These are phyloP conservation scores for Saussurea involucrata DNA, from an alignment of 129 eudicot species.

Conservation along the genomic window DNA sequence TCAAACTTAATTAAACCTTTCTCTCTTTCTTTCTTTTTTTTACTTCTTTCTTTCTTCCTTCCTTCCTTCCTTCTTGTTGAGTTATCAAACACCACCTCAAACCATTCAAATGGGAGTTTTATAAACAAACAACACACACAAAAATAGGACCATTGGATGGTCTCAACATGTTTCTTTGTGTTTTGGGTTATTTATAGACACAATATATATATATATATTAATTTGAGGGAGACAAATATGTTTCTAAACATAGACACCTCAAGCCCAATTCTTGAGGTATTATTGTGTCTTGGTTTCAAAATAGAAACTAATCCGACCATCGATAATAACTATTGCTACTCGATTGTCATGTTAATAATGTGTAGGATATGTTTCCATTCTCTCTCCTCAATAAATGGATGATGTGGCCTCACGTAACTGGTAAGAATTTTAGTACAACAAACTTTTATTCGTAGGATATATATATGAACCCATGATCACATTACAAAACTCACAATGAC, in stretches of 20 bases:
- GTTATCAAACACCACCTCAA: constrained; percentile 21
- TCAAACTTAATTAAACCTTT: not conserved
- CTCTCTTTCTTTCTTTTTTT: not conserved
- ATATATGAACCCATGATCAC: not conserved
- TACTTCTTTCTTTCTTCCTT: constrained; percentile 2
- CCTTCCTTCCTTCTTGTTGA: not conserved
- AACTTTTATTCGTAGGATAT: not conserved
- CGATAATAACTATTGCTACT: not conserved
- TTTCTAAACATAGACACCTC: constrained; percentile 15
- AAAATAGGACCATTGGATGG: constrained; percentile 33
- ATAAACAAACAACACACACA: constrained; percentile 21
- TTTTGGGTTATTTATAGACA: constrained; percentile 25
- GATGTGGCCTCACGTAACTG: not conserved
- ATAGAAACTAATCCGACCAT: not conserved
- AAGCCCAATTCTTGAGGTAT: not conserved
- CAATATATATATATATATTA: not conserved
- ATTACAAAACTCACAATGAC: too few species aligned
- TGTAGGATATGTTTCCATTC: not conserved
- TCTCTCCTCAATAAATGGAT: not conserved
- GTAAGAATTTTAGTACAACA: too few species aligned
- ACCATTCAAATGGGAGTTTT: constrained; percentile 13
- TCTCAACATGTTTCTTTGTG: constrained; percentile 17
- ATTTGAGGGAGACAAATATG: constrained; percentile 11
- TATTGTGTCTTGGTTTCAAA: not conserved
- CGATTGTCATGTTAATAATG: not conserved